Percentiles rank a stretch among this genome's conserved stretches.
Evolutionary conservation across 805 yeast genomes (phyloP).

Genomic region (Teunomyces aglyptinius): DNA sequence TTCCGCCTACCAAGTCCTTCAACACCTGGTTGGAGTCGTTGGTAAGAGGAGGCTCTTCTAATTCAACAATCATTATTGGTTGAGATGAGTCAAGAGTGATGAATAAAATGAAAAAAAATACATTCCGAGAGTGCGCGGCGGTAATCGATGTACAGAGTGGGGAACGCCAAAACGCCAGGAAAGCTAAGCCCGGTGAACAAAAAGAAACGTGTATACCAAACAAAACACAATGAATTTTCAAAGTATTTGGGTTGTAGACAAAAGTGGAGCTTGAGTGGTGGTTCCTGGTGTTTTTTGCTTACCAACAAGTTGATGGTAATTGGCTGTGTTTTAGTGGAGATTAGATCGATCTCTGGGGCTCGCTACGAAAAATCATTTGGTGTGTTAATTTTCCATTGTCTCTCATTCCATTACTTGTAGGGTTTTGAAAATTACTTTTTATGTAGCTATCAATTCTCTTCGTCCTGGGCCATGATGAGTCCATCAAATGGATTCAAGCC

Average conservation of each 20-base stretch:
- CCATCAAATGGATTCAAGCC: conserved; percentile 41
- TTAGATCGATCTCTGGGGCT: no score
- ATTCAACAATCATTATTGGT: conserved; percentile 37
- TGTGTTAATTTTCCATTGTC: no score
- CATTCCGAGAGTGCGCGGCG: neutral
- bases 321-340: no score
- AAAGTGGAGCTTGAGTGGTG: no score
- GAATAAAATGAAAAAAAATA: conserved; percentile 1
- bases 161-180: neutral
- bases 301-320: no score
- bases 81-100: neutral
- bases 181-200: no score
- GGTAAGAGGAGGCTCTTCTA: conserved; percentile 41
- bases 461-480: conserved; percentile 26
- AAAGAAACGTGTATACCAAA: neutral
- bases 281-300: no score
- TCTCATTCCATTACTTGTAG: no score
- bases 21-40: conserved; percentile 44
- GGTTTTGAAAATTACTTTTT: neutral
- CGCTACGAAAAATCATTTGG: no score
- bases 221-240: no score
- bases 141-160: neutral
- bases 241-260: no score
- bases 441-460: neutral
- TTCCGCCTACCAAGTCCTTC: conserved; percentile 87